Evolutionary conservation across 108 stramenopile genomes (phyloP), one percentile per base, ranked within the genome.

Genomic region (Cyclotella choctawhatcheeana): DNA sequence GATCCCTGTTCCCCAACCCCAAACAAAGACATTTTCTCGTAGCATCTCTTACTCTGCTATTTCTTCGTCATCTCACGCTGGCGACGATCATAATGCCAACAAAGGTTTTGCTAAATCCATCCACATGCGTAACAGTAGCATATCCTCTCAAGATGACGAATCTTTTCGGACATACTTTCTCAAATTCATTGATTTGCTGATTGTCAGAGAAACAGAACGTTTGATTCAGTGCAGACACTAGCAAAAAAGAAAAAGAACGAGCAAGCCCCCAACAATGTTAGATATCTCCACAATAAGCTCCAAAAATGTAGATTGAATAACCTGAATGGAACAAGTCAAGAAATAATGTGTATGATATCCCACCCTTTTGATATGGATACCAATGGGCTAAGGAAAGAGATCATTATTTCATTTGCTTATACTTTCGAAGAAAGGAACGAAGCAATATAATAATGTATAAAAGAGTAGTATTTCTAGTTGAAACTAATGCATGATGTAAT

Each of bases 181-280:
- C 21, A 91, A 89, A 63, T 94, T 94, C 58, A 75, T 94, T 12
- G 88, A 90, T 71, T 65, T 91, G 24, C 81, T 94, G 26, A 83
- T 94, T 59, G 87, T 82, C 3, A 73, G 90, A 31, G 93, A 93
- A 66, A 89, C 84, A 31, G 75, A 76, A 44, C 75, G 70, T n/a
- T 58, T 76, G 52, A 22, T 76, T 31, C 74, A 76, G 27, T 76
- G 74, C 31, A 67, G 48, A 43, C 22, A 60, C 0, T 7, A 56
- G 55, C 31, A 10, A 6, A 2, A 22, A 52, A 10, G 20, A 52
- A 22, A 22, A 22, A n/a, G 29, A n/a, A n/a, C 12, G n/a, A 48
- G 8, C 12, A 40, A 40, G 37, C 12, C 12, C 6, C 37, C 37
- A 40, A 40, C 37, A 40, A 40, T 12, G 8, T 40, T 6, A 12